Evolutionary conservation across 2,329 filamentous ascomycete genomes (phyloP), one percentile per base, ranked within the genome.

Genomic region (Lachnellula hyalina): DNA sequence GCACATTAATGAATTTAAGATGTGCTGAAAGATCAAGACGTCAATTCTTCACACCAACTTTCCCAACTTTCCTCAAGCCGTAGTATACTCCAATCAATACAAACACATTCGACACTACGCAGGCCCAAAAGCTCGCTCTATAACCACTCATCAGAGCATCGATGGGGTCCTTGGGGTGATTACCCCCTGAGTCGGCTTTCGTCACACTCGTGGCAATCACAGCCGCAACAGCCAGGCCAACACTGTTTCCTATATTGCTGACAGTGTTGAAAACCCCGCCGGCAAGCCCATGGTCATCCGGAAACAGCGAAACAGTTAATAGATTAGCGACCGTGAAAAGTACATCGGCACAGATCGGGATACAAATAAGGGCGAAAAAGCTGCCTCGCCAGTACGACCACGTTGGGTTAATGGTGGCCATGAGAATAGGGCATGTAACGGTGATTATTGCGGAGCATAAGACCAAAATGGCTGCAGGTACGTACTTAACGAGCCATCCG

Each of bases 211-310:
- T 68, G 1, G 75, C 71, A 34, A 83, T 76, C 0, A 78, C 74
- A 9, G 76, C 76, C 53, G 77, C 75, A 2, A 79, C 66, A 7
- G 78, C 78, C 3, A 83, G 63, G 0, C 79, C 80, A 1, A 83
- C 70, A 0, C 76, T 74, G 17, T 74, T 76, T 0, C 82, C 82
- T 52, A 85, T 77, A 58, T 85, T 81, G 0, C 74, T 70, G 0
- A 78, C 71, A 0, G 81, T 83, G 57, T 82, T 84, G 66, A 85
- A 85, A 0, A 86, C 81, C 0, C 79, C 81, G 0, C 82, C 83
- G 0, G 81, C 82, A 0, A 86, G 69, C 0, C 78, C 79, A 54
- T 85, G 82, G 8, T 80, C 69, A n/a, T 75, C 71, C 0, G 80
- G 77, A 57, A 84, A 85, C 2, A 73, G 74, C 3, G 60, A 58